These are phyloP conservation scores for Podaxis sp. DNA, from an alignment of 768 basidiomycete genomes.

Conservation along the genomic window DNA sequence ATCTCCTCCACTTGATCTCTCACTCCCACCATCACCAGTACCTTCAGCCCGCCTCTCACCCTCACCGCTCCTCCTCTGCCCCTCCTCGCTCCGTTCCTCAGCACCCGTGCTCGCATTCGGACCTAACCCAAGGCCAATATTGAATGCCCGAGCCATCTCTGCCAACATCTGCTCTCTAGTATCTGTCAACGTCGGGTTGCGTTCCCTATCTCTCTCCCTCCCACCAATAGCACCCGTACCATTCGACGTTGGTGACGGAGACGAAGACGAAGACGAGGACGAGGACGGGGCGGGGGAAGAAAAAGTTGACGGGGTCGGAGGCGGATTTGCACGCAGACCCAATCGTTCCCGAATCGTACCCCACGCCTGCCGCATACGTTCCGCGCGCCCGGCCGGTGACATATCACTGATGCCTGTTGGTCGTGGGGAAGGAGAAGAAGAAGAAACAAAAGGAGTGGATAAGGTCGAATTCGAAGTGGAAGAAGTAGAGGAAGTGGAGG, in stretches of 20 bases:
- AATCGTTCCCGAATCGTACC: constrained; percentile 66
- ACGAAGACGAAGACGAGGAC: background rate
- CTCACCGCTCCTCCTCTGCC: background rate
- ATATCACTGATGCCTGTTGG: constrained; percentile 36
- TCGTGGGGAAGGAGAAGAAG: constrained; percentile 22
- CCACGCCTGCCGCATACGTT: constrained; percentile 66
- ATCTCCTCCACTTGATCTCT: constrained; percentile 13
- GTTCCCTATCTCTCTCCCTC: constrained; percentile 2
- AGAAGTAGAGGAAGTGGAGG: constrained; percentile 18
- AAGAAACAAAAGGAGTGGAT: constrained; percentile 31
- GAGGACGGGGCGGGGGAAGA: constrained; percentile 13
- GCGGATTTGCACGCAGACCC: constrained; percentile 40
- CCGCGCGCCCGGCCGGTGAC: constrained; percentile 32
- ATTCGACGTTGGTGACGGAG: constrained; percentile 7
- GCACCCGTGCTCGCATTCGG: constrained; percentile 13
- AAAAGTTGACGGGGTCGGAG: constrained; percentile 21
- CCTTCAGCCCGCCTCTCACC: background rate
- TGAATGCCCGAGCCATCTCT: constrained; percentile 81
- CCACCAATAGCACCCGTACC: background rate
- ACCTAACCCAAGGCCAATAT: constrained; percentile 58
- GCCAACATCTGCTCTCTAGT: constrained; percentile 71
- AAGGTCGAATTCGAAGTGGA: constrained; percentile 32
- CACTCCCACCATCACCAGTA: background rate
- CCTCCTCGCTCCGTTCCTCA: constrained; percentile 11
- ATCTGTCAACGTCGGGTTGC: constrained; percentile 32